phyloP scores from a whole-genome alignment of 805 yeast species.

The Teunomyces funiuensis region DNA sequence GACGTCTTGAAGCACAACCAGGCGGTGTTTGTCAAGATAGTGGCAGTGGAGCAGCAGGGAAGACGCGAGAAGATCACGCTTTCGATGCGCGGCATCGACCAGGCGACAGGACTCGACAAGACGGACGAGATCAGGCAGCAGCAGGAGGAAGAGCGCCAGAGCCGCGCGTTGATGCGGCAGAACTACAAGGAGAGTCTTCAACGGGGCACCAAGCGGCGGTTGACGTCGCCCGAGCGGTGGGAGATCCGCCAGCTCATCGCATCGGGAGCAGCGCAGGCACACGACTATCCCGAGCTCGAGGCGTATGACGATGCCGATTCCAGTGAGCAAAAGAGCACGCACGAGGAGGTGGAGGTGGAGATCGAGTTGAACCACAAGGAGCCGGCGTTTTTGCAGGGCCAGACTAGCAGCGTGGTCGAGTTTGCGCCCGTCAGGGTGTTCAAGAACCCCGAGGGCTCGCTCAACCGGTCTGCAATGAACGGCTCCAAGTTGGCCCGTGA shows the following conservation, averaged over 20 bases:
- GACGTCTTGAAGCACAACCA: slow-evolving; percentile 60
- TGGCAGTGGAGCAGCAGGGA: slow-evolving; percentile 24
- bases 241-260: slow-evolving; percentile 81
- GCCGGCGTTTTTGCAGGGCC: slow-evolving; percentile 72
- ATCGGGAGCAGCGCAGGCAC: slow-evolving; percentile 67
- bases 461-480: slow-evolving; percentile 69
- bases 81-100: slow-evolving; percentile 73
- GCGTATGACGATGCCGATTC: slow-evolving; percentile 27
- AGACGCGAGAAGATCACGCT: slow-evolving; percentile 46
- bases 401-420: slow-evolving; percentile 37
- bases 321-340: slow-evolving; percentile 18
- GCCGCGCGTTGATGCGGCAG: not conserved
- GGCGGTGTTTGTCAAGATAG: slow-evolving; percentile 62
- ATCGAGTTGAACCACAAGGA: slow-evolving; percentile 68
- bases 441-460: slow-evolving; percentile 75
- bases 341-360: slow-evolving; percentile 54
- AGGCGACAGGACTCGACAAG: slow-evolving; percentile 54
- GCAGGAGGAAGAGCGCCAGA: slow-evolving; percentile 18
- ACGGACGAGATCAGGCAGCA: slow-evolving; percentile 19
- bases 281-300: slow-evolving; percentile 64
- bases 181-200: not conserved
- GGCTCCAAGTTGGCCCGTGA: slow-evolving; percentile 72
- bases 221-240: slow-evolving; percentile 89
- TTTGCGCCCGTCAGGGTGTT: slow-evolving; percentile 55
- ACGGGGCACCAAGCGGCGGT: slow-evolving; percentile 36